Conservation (phyloP, 2,329 filamentous ascomycete species). For the Diaporthe citriasiana region DNA sequence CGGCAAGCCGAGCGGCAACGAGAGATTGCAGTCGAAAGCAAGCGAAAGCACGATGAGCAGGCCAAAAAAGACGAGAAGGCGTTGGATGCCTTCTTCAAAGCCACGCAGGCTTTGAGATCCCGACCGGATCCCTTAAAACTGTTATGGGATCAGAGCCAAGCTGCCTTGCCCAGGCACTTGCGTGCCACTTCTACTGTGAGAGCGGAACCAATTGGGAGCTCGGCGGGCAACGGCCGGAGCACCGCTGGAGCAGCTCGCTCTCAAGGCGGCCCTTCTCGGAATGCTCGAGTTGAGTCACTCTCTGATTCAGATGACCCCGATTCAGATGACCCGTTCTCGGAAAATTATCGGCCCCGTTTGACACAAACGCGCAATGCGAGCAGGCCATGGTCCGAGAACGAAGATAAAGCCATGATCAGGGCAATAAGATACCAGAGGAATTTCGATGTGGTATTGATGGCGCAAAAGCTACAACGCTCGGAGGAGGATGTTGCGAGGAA, state of each 20-base stretch:
- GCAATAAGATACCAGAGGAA: slow-evolving; percentile 9
- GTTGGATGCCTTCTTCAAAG: background rate
- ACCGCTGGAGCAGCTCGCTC: background rate
- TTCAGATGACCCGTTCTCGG: slow-evolving; percentile 3
- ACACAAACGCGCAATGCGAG: background rate
- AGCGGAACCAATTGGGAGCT: background rate
- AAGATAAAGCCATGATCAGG: slow-evolving; percentile 19
- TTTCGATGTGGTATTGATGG: slow-evolving; percentile 33
- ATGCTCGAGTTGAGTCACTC: background rate
- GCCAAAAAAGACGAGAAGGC: background rate
- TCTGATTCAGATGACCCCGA: slow-evolving; percentile 1
- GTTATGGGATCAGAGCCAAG: slow-evolving; percentile 21
- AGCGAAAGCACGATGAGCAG: slow-evolving; percentile 20
- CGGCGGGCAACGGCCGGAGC: background rate
- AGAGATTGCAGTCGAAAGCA: background rate
- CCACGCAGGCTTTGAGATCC: slow-evolving; percentile 3
- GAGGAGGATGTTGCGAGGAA: slow-evolving; percentile 32
- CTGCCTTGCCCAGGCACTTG: background rate
- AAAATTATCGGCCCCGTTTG: background rate
- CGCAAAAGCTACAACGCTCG: slow-evolving; percentile 22
- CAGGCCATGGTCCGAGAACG: slow-evolving; percentile 25
- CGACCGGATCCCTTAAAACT: slow-evolving; percentile 14
- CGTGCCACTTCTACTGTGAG: background rate
- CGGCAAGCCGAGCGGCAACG: background rate
- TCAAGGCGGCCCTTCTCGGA: background rate